Evolutionary conservation across 2,329 filamentous ascomycete genomes (phyloP).

Genomic region (Xylariaceae sp.): DNA sequence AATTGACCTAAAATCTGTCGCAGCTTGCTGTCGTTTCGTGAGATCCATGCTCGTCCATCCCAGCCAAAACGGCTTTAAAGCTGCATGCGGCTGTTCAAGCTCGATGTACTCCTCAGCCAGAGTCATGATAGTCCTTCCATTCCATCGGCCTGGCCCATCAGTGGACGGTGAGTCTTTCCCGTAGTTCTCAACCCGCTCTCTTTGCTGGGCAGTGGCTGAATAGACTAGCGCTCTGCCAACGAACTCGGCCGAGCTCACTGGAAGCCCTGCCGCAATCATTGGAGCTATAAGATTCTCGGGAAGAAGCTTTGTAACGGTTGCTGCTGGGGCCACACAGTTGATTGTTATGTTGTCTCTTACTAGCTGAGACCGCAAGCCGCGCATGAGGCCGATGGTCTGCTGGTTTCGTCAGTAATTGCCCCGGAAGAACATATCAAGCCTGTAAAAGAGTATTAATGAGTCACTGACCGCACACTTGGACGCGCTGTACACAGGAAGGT

Average conservation of each 20-base stretch:
- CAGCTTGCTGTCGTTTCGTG: slow-evolving; percentile 39
- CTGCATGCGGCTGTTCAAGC: slow-evolving; percentile 39
- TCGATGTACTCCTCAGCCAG: slow-evolving; percentile 45
- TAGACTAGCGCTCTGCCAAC: slow-evolving; percentile 47
- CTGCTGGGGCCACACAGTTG: slow-evolving; percentile 47
- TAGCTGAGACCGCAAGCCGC: slow-evolving; percentile 40
- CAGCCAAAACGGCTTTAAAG: slow-evolving; percentile 39
- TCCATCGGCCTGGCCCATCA: not conserved
- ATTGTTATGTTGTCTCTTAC: slow-evolving; percentile 42
- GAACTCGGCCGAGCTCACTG: slow-evolving; percentile 41
- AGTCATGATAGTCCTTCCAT: slow-evolving; percentile 31
- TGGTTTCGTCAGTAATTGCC: not conserved
- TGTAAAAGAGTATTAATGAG: no score
- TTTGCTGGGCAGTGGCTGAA: slow-evolving; percentile 45
- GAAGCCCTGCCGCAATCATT: slow-evolving; percentile 41
- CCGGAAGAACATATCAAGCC: not conserved
- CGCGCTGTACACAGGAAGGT: slow-evolving; percentile 39
- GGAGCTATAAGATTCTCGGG: slow-evolving; percentile 35
- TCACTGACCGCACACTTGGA: not conserved
- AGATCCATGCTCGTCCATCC: slow-evolving; percentile 38
- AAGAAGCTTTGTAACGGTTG: slow-evolving; percentile 43
- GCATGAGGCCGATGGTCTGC: slow-evolving; percentile 36
- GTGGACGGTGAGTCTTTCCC: slow-evolving; percentile 40
- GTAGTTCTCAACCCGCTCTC: slow-evolving; percentile 42
- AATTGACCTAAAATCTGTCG: not conserved